Evolutionary conservation across 495 filamentous ascomycete species (phyloP).

Genomic region (Aspergillus sclerotiicarbonarius): DNA sequence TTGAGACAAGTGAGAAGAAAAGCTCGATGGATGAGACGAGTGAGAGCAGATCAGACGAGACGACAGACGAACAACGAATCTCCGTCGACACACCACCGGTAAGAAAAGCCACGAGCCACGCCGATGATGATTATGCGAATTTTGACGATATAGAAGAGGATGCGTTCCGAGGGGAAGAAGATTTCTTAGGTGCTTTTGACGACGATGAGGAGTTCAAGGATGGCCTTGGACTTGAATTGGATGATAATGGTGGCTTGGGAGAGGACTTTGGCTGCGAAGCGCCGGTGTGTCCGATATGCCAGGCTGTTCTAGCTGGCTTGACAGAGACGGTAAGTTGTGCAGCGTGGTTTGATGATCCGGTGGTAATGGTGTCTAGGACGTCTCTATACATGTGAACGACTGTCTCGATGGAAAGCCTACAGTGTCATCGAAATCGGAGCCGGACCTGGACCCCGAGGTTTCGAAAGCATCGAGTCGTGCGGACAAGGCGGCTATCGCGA

Average conservation of each 20-base stretch:
- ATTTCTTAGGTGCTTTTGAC: conserved; percentile 41
- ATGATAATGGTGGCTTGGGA: conserved; percentile 44
- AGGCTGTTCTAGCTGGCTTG: conserved; percentile 56
- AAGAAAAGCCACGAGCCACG: conserved; percentile 56
- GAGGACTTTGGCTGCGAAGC: conserved; percentile 19
- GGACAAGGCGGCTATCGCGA: conserved; percentile 65
- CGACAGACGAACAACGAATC: conserved; percentile 49
- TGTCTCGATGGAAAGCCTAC: conserved; percentile 82
- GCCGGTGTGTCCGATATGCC: conserved; percentile 74
- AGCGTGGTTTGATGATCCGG: neutral
- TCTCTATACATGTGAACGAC: conserved; percentile 77
- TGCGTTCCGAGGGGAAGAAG: conserved; percentile 32
- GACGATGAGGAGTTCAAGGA: conserved; percentile 26
- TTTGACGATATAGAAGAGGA: conserved; percentile 66
- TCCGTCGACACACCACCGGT: conserved; percentile 41
- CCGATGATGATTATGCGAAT: conserved; percentile 60
- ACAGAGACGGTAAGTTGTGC: conserved; percentile 49
- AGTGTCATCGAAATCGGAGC: conserved; percentile 32
- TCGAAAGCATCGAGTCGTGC: conserved; percentile 50
- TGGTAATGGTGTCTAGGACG: conserved; percentile 33
- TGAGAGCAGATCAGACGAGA: conserved; percentile 10
- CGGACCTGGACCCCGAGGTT: conserved; percentile 1
- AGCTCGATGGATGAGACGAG: conserved; percentile 3
- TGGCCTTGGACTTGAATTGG: conserved; percentile 21
- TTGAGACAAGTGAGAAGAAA: neutral